Percentiles rank a stretch among this genome's conserved stretches.
Conservation (phyloP, 2,329 filamentous ascomycete genomes). For the Huntiella abstrusa region DNA sequence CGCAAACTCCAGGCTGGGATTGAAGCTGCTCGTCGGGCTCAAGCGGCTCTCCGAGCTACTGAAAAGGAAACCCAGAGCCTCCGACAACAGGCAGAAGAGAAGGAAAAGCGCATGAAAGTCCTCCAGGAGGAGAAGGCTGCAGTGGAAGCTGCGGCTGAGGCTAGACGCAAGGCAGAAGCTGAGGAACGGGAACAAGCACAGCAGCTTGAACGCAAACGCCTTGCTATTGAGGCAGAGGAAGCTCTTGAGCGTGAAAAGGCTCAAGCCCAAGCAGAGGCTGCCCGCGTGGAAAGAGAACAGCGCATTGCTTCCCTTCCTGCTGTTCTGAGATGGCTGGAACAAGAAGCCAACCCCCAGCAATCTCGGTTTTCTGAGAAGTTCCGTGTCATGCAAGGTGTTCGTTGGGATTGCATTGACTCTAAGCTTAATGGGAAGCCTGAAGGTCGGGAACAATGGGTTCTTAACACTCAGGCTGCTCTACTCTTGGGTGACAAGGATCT, state of each 20-base stretch:
- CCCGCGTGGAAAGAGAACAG: slow-evolving; percentile 29
- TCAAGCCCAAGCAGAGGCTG: slow-evolving; percentile 23
- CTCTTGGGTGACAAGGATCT: slow-evolving; percentile 47
- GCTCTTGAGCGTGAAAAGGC: slow-evolving; percentile 29
- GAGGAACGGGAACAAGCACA: slow-evolving; percentile 17
- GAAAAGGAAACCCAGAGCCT: background rate
- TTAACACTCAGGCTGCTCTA: slow-evolving; percentile 45
- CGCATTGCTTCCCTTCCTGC: slow-evolving; percentile 39
- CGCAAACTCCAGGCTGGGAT: background rate
- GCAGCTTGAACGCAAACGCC: slow-evolving; percentile 18
- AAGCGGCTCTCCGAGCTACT: background rate
- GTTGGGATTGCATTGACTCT: slow-evolving; percentile 43
- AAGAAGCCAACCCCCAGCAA: slow-evolving; percentile 30
- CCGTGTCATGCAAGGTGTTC: slow-evolving; percentile 37
- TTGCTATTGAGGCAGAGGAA: background rate
- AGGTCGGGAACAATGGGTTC: slow-evolving; percentile 46
- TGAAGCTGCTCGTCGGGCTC: background rate
- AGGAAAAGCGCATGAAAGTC: background rate
- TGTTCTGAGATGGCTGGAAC: slow-evolving; percentile 41
- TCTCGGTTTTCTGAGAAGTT: slow-evolving; percentile 34
- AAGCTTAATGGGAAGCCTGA: slow-evolving; percentile 31
- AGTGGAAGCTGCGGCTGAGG: slow-evolving; percentile 12
- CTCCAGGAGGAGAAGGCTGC: background rate
- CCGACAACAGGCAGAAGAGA: slow-evolving; percentile 20
- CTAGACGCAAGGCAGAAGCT: slow-evolving; percentile 18